Evolutionary conservation across 2,329 filamentous ascomycete genomes (phyloP), one percentile per base, ranked within the genome.

Genomic region (Verticillium longisporum): DNA sequence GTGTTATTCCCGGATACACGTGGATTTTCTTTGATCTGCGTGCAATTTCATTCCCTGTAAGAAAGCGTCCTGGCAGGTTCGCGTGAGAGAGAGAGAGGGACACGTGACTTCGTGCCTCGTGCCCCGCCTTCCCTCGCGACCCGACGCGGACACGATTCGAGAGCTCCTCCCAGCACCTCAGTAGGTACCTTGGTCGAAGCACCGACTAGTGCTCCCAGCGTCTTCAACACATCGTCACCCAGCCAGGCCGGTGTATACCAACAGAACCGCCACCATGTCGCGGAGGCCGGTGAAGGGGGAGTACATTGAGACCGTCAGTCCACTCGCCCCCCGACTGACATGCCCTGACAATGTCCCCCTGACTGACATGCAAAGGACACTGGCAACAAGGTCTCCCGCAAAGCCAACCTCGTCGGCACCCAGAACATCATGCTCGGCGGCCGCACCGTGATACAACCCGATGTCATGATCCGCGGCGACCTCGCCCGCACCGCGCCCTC

Each of bases 351-450:
- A 26, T 4, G 26, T 7, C 6, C 32, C 26, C 6, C 59, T 50
- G 32, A 59, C 59, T 62, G 54, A 63, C 62, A 59, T 57, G 41
- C 32, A 21, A 67, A 96, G 93, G 94, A 98, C 77, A 97, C 93
- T 2, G 95, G 95, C 67, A 99, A 99, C 84, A 98, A 98, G 79
- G 95, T 99, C 70, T 94, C 93, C 45, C 91, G 95, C 67, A 92
- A 92, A 68, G 91, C 92, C 64, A 88, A 89, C 72, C 91, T 99
- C 68, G 90, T 96, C 70, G 95, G 95, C 69, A 97, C 94, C 26
- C 92, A 96, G 68, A 96, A 98, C 77, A 98, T 99, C 77, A 97
- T 97, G 76, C 89, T 99, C 1, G 95, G 92, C 68, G 95, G 95
- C 65, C 96, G 92, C 77, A 96, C 93, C 1, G 92, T 98, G 64